phyloP scores from a whole-genome alignment of 2,329 filamentous ascomycete genomes.

The Pochonia chlamydosporia region DNA sequence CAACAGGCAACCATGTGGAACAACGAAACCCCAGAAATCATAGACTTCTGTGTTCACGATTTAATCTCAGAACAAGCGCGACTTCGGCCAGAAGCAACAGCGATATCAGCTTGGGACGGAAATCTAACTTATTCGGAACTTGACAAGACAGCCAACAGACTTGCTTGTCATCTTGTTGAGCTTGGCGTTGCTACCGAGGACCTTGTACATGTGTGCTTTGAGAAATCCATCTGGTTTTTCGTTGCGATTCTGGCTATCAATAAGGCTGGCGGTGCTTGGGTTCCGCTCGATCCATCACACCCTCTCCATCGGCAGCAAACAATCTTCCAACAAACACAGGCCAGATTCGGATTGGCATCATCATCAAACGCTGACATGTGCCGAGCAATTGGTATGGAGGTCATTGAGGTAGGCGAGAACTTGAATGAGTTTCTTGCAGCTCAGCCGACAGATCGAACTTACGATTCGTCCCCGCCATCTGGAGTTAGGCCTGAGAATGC shows the following conservation, averaged over 20 bases:
- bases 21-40: too few relatives aligned
- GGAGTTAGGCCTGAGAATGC: neutral
- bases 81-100: constrained; percentile 21
- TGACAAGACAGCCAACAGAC: neutral
- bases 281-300: constrained; percentile 10
- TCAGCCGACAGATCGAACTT: too few relatives aligned
- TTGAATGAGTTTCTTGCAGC: too few relatives aligned
- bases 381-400: too few relatives aligned
- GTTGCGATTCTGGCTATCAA: constrained; percentile 13
- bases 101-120: constrained; percentile 37
- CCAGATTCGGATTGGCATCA: neutral
- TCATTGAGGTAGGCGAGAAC: too few relatives aligned
- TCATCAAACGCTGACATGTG: neutral
- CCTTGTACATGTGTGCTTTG: too few relatives aligned
- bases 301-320: constrained; percentile 2
- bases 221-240: constrained; percentile 14
- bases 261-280: constrained; percentile 12
- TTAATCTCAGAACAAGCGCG: too few relatives aligned
- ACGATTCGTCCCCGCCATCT: too few relatives aligned
- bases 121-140: constrained; percentile 32
- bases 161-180: constrained; percentile 13
- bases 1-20: too few relatives aligned
- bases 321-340: neutral
- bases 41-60: too few relatives aligned
- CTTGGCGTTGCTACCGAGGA: neutral